phyloP scores from a whole-genome alignment of 345 rosid genomes.

The Hypericum perforatum region DNA sequence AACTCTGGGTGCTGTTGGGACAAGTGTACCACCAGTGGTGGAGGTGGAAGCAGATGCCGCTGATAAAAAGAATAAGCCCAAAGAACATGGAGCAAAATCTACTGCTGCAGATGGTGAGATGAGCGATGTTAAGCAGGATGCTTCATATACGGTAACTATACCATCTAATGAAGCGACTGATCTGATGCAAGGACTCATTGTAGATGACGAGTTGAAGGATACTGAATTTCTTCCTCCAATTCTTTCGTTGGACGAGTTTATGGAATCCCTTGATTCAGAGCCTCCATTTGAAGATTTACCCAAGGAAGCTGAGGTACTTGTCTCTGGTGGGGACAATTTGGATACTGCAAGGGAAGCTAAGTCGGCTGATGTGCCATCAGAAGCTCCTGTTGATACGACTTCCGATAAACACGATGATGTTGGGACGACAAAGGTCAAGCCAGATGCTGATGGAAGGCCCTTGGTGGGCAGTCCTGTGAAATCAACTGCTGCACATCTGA shows the following conservation, averaged over 20 bases:
- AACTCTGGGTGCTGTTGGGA: slow-evolving; percentile 46
- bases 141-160: slow-evolving; percentile 35
- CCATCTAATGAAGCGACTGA: slow-evolving; percentile 47
- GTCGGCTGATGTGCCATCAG: slow-evolving; percentile 30
- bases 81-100: slow-evolving; percentile 5
- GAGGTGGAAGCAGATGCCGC: slow-evolving; percentile 23
- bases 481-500: slow-evolving; percentile 11
- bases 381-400: slow-evolving; percentile 17
- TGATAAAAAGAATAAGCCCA: slow-evolving; percentile 24
- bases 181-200: slow-evolving; percentile 52
- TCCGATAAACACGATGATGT: slow-evolving; percentile 22
- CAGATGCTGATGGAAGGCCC: slow-evolving; percentile 1
- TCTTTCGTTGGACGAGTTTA: slow-evolving; percentile 80
- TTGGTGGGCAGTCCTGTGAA: slow-evolving; percentile 13
- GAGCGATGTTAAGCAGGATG: slow-evolving; percentile 7
- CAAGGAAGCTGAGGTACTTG: slow-evolving; percentile 26
- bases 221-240: slow-evolving; percentile 80
- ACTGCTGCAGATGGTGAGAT: no score
- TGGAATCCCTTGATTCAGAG: slow-evolving; percentile 84
- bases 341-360: slow-evolving; percentile 21
- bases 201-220: slow-evolving; percentile 73
- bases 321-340: slow-evolving; percentile 32
- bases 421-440: slow-evolving; percentile 6
- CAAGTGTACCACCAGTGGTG: slow-evolving; percentile 25
- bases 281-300: slow-evolving; percentile 72